phyloP scores from a whole-genome alignment of 352 stramenopile genomes.

The Phytophthora macrochlamydospora region DNA sequence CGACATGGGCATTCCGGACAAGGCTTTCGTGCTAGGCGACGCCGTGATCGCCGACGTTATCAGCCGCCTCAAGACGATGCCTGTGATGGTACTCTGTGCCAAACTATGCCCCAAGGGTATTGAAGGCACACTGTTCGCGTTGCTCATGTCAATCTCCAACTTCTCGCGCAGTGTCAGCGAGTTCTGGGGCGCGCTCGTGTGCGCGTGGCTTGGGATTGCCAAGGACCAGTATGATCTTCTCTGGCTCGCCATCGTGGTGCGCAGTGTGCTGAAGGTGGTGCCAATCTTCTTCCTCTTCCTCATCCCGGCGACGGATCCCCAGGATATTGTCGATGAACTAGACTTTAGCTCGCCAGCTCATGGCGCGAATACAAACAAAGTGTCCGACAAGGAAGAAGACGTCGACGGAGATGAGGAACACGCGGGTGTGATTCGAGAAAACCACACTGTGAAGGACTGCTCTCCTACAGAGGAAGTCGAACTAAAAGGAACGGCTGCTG shows the following conservation, averaged over 20 bases:
- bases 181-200: conserved; percentile 93
- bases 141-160: conserved; percentile 98
- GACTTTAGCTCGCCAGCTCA: conserved; percentile 46
- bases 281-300: conserved; percentile 91
- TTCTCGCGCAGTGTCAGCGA: conserved; percentile 92
- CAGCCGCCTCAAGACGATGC: conserved; percentile 89
- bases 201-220: conserved; percentile 86
- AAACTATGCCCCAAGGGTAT: conserved; percentile 95
- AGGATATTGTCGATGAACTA: conserved; percentile 76
- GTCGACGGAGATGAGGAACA: not conserved
- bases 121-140: conserved; percentile 96
- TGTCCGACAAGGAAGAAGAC: conserved; percentile 24
- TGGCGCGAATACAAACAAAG: conserved; percentile 15
- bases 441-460: conserved; percentile 47
- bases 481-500: conserved; percentile 22
- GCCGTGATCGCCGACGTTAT: conserved; percentile 91
- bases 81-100: conserved; percentile 94
- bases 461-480: conserved; percentile 34
- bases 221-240: conserved; percentile 93
- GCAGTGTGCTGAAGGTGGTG: conserved; percentile 91
- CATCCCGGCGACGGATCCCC: conserved; percentile 74
- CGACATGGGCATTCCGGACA: conserved; percentile 92
- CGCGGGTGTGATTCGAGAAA: conserved; percentile 44
- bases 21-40: conserved; percentile 95
- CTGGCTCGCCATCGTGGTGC: conserved; percentile 90